A percentile compares a stretch with the other conserved stretches of the same genome.
phyloP scores from a whole-genome alignment of 768 basidiomycete species.

The Rhizopogon rudus region DNA sequence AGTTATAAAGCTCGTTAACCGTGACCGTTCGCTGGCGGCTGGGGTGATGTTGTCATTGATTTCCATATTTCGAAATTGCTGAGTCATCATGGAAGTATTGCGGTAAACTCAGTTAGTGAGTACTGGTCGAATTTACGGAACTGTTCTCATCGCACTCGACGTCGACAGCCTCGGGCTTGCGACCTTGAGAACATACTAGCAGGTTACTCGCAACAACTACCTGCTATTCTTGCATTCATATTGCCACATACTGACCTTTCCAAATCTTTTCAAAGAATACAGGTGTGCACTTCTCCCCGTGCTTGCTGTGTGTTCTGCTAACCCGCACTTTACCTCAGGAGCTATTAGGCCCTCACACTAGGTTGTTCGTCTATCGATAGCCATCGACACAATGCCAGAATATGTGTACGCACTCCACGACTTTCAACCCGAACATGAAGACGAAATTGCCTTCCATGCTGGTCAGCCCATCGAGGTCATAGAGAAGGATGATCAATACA shows the following conservation, averaged over 20 bases:
- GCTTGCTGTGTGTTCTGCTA: neutral
- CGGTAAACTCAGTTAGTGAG: too few relatives aligned
- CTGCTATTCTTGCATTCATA: neutral
- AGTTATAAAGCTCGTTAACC: too few relatives aligned
- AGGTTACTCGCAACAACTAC: neutral
- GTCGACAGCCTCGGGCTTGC: conserved; percentile 2
- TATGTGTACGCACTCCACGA: conserved; percentile 88
- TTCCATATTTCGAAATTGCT: neutral
- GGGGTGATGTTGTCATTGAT: too few relatives aligned
- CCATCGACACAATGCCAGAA: conserved; percentile 50
- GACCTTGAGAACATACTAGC: neutral
- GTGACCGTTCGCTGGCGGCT: too few relatives aligned
- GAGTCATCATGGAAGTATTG: neutral
- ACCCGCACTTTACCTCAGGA: neutral
- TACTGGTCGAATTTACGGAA: too few relatives aligned
- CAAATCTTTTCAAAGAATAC: neutral
- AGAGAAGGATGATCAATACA: conserved; percentile 90
- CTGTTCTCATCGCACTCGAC: conserved; percentile 12
- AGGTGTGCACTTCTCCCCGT: neutral
- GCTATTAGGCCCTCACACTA: neutral
- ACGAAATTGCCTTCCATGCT: conserved; percentile 81
- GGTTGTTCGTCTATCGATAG: neutral
- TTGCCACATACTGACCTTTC: neutral
- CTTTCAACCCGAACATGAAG: conserved; percentile 89
- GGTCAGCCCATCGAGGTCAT: conserved; percentile 88